A percentile compares a stretch with the other conserved stretches of the same genome.
phyloP scores from a whole-genome alignment of 768 basidiomycete genomes.

The Hygrocybe coccinea region DNA sequence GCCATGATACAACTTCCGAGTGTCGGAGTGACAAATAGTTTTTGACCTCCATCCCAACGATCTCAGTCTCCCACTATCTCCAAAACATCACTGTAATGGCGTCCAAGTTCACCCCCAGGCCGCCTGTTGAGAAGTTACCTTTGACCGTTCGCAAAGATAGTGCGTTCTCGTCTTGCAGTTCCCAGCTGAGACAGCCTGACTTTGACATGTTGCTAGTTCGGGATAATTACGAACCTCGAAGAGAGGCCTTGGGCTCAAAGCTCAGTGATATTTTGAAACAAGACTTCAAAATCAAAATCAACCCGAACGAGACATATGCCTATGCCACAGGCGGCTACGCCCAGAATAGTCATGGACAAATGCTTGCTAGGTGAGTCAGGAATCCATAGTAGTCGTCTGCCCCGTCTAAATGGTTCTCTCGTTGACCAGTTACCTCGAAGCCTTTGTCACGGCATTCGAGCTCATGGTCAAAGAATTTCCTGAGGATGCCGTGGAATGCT shows the following conservation, averaged over 20 bases:
- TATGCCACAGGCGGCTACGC: slow-evolving; percentile 25
- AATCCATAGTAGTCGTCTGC: too few species aligned
- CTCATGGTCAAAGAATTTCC: slow-evolving; percentile 28
- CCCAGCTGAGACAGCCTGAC: not conserved
- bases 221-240: slow-evolving; percentile 36
- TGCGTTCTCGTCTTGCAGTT: slow-evolving; percentile 15
- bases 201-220: slow-evolving; percentile 24
- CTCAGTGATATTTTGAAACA: slow-evolving; percentile 28
- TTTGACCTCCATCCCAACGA: too few species aligned
- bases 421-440: slow-evolving; percentile 35
- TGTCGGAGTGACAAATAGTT: too few species aligned
- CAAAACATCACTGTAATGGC: too few species aligned
- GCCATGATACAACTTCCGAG: too few species aligned
- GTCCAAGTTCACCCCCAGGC: slow-evolving; percentile 33
- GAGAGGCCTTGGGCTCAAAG: slow-evolving; percentile 30
- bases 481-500: too few species aligned
- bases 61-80: too few species aligned
- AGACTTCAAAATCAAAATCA: slow-evolving; percentile 31
- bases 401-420: too few species aligned
- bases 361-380: slow-evolving; percentile 22
- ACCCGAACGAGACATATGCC: slow-evolving; percentile 34
- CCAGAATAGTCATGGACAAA: slow-evolving; percentile 18
- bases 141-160: slow-evolving; percentile 35
- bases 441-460: slow-evolving; percentile 31
- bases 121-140: slow-evolving; percentile 33